A percentile compares a stretch with the other conserved stretches of the same genome.
phyloP scores from a whole-genome alignment of 2,329 filamentous ascomycete genomes.

The Sporothrix schenckii region DNA sequence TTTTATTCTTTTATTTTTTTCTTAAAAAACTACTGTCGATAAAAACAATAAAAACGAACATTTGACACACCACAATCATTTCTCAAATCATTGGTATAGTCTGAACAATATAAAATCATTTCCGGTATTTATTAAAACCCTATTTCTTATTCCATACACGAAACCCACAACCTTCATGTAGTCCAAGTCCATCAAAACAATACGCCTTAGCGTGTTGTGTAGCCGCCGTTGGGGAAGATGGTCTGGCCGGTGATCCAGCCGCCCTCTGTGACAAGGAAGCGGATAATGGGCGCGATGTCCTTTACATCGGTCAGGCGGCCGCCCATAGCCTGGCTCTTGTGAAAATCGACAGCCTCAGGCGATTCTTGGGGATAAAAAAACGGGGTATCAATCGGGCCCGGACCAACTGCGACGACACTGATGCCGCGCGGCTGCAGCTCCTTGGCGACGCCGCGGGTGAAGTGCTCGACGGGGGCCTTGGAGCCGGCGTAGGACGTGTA shows the following conservation, averaged over 20 bases:
- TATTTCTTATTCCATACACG: neutral
- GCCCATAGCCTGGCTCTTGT: constrained; percentile 50
- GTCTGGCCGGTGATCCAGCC: constrained; percentile 53
- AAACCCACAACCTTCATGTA: neutral
- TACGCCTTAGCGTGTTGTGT: constrained; percentile 46
- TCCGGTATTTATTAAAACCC: neutral
- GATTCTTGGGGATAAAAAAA: constrained; percentile 52
- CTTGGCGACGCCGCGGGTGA: constrained; percentile 45
- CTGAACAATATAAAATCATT: neutral
- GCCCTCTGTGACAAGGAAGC: constrained; percentile 50
- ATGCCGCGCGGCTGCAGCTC: constrained; percentile 42
- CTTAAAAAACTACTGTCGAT: neutral
- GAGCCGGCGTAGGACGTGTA: constrained; percentile 53
- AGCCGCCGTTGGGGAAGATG: constrained; percentile 54
- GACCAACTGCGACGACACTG: constrained; percentile 45
- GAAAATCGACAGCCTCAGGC: constrained; percentile 48
- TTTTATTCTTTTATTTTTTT: neutral
- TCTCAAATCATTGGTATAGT: too few relatives aligned
- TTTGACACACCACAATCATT: too few relatives aligned
- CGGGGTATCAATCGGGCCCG: constrained; percentile 49
- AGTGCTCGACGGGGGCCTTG: constrained; percentile 48
- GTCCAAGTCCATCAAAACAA: neutral
- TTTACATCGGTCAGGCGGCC: constrained; percentile 48
- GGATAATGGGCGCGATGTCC: constrained; percentile 52
- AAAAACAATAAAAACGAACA: neutral